Evolutionary conservation across 1,284 basidiomycete species (phyloP), one percentile per base, ranked within the genome.

Genomic region (Inonotus hispidus): DNA sequence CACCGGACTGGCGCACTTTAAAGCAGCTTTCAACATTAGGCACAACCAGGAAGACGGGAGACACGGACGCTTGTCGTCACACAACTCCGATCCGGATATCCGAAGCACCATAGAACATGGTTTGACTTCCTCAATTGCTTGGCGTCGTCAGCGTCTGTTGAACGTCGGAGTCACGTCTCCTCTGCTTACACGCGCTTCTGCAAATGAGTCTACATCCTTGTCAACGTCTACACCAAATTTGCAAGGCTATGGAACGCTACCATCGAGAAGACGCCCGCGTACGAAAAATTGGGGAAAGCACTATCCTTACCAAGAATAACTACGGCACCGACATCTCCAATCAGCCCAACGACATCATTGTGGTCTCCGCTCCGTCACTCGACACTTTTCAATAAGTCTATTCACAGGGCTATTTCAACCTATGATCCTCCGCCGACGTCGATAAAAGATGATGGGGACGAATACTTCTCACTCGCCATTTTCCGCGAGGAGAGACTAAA

Each of bases 401-500:
- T 27, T 16, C 25, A 52, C 59, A 71, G 56, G 78, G 83, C 85
- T 0, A 85, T 90, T 59, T 87, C 88, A 1, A 82, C 88, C 0
- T 92, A 92, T 65, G 90, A 92, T 66, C 79, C 80, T 10, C 81
- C 81, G 1, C 70, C 78, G 46, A 69, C 72, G 16, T 39, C 71
- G 67, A 38, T 68, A 68, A 53, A 74, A 72, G 47, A 8, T 19
- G 71, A 73, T 63, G 72, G 68, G 21, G 64, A 62, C 43, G 59
- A 63, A 25, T 58, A 68, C 21, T 71, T 73, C 56, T 70, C 73
- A 14, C 70, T 68, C 32, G 68, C 72, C 37, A 54, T 79, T 79
- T 83, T 82, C 53, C 74, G 82, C 23, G 85, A 87, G 66, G 80
- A 85, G 49, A 82, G 82, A 67, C 85, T 86, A 46, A 95, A 95